Base-by-base conservation (phyloP, 2,329 filamentous ascomycete genomes). In the Lasiodiplodia theobromae region DNA sequence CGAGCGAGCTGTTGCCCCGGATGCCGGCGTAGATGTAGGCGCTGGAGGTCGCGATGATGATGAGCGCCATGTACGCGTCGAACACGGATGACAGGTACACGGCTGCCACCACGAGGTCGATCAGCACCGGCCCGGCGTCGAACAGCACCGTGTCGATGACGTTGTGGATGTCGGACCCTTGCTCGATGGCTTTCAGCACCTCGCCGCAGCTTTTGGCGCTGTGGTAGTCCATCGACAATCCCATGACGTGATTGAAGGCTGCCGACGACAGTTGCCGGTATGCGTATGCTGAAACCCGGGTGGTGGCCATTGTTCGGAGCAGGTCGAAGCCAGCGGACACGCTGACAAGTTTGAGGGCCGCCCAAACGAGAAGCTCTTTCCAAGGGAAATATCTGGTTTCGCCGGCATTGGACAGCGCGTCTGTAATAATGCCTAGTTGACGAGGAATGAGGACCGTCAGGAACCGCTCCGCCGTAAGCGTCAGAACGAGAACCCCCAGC, bases 361-460 rank as follows among this genome's bases (percentile, higher is more conserved):
- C 40, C 65, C 65, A 67, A 2, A 51, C 25, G 23, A 57, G 18
- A 16, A 67, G 52, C 44, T 67, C 65, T 16, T 51, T 58, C 53
- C 52, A 58, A 2, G 65, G 65, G 40, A 67, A 54, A 16, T 66
- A 54, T 7, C 51, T 25, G 14, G 3, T 58, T 51, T 10, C 38
- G 1, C 8, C 5, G 21, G 14, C 18, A 14, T 25, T 14, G 7
- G 34, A 31, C 28, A 95, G 81, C 68, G 86, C 86, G 73, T 94
- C 88, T 73, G 91, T 88, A 70, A 95, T 87, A 58, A 91, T 86
- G 68, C 92, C 92, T 38, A 93, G 86, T 74, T 94, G 91, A 23
- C 90, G 86, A 18, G 92, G 92, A 51, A 93, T 87, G 54, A 94
- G 79, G 8, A 95, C 82, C 72, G 92, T 91, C 56, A 95, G 81